phyloP scores from a whole-genome alignment of 2,329 filamentous ascomycete genomes.

The Magnaporthiopsis incrustans region DNA sequence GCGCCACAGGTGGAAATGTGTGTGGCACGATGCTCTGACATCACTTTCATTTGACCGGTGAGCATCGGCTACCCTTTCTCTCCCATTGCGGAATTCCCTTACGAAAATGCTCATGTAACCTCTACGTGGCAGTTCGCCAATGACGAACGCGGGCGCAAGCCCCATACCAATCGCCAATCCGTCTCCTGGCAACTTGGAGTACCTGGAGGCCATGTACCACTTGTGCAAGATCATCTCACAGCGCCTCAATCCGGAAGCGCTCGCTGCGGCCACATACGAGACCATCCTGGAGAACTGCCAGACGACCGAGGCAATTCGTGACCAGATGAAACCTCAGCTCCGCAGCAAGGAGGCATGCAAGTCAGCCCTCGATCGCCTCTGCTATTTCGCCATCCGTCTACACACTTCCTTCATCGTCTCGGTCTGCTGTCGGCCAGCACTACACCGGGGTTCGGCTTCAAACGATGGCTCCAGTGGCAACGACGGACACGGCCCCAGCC shows the following conservation, averaged over 20 bases:
- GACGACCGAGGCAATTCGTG: slow-evolving; percentile 43
- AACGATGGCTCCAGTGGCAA: not conserved
- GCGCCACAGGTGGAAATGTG: slow-evolving; percentile 45
- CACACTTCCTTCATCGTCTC: slow-evolving; percentile 60
- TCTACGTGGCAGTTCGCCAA: slow-evolving; percentile 38
- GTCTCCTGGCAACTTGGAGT: slow-evolving; percentile 42
- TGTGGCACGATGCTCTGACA: slow-evolving; percentile 60
- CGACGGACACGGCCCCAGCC: not conserved
- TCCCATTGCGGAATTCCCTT: not conserved
- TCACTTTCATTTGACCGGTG: slow-evolving; percentile 59
- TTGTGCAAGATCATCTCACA: slow-evolving; percentile 54
- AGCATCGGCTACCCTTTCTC: slow-evolving; percentile 8
- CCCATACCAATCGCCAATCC: slow-evolving; percentile 40
- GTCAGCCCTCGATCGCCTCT: slow-evolving; percentile 53
- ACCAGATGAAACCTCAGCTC: slow-evolving; percentile 41
- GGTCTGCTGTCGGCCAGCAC: slow-evolving; percentile 54
- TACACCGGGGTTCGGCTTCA: slow-evolving; percentile 33
- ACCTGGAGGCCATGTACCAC: slow-evolving; percentile 58
- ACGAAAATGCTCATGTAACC: not conserved
- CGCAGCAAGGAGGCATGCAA: slow-evolving; percentile 55
- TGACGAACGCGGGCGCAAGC: slow-evolving; percentile 52
- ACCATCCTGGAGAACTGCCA: slow-evolving; percentile 52
- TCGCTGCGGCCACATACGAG: slow-evolving; percentile 38
- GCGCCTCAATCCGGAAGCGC: slow-evolving; percentile 46
- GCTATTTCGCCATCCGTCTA: slow-evolving; percentile 56